Percentiles rank a stretch among this genome's conserved stretches.
phyloP scores from a whole-genome alignment of 345 rosid species.

The Mangifera indica region DNA sequence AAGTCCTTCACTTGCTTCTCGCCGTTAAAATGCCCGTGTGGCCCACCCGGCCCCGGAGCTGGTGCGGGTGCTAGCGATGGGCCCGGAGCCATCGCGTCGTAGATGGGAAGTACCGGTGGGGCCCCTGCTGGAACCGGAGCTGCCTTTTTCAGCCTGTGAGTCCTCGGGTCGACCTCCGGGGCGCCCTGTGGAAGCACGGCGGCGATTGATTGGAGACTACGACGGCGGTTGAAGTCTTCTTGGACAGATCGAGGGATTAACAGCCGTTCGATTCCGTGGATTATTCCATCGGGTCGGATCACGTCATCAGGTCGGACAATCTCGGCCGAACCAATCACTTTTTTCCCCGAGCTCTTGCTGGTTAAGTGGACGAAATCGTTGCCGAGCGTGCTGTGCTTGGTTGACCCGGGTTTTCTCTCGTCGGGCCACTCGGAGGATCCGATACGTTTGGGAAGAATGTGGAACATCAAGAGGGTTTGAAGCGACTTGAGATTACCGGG shows the following conservation, averaged over 20 bases:
- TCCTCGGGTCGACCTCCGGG: conserved; percentile 71
- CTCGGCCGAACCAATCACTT: conserved; percentile 45
- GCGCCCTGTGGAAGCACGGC: conserved; percentile 73
- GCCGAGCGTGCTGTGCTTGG: conserved; percentile 48
- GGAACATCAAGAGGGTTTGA: conserved; percentile 67
- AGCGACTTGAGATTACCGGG: conserved; percentile 84
- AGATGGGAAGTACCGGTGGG: conserved; percentile 74
- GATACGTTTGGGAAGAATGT: conserved; percentile 68
- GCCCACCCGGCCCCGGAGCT: conserved; percentile 94
- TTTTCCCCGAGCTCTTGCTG: conserved; percentile 32
- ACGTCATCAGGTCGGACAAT: conserved; percentile 48
- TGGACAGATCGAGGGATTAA: conserved; percentile 64
- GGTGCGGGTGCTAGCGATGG: conserved; percentile 95
- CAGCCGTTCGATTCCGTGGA: conserved; percentile 63
- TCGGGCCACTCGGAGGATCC: conserved; percentile 55
- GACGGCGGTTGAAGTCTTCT: conserved; percentile 62
- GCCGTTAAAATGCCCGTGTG: conserved; percentile 81
- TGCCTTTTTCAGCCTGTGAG: conserved; percentile 58
- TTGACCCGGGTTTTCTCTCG: conserved; percentile 20
- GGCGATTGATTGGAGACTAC: conserved; percentile 56
- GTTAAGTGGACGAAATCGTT: conserved; percentile 47
- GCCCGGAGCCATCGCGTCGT: conserved; percentile 92
- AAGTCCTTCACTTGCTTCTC: conserved; percentile 88
- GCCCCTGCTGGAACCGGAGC: conserved; percentile 58
- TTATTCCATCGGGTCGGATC: conserved; percentile 66